Percentiles rank a stretch among this genome's conserved stretches.
These are phyloP conservation scores for Cercospora sp. DNA, from an alignment of 2,329 filamentous ascomycete genomes.

Conservation along the genomic window DNA sequence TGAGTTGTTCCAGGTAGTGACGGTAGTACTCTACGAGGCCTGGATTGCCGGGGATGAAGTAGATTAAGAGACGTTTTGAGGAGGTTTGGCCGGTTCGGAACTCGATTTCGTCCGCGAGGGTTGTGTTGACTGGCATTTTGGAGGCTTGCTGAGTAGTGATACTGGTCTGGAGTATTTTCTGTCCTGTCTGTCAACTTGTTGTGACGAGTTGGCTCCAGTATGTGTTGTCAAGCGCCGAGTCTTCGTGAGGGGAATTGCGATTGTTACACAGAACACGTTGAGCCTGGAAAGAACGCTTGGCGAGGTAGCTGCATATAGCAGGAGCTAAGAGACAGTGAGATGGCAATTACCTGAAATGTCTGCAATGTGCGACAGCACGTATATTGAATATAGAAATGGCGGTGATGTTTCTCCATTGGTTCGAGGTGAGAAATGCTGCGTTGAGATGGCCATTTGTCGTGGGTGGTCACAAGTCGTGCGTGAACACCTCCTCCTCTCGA, in stretches of 20 bases:
- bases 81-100: not conserved
- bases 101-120: slow-evolving; percentile 7
- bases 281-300: slow-evolving; percentile 3
- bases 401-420: not conserved
- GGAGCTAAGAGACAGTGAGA: slow-evolving; percentile 1
- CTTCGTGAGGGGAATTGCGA: not conserved
- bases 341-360: not conserved
- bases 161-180: not conserved
- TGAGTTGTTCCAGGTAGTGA: slow-evolving; percentile 63
- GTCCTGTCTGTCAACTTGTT: not conserved
- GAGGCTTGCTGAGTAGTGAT: not conserved
- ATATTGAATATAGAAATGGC: not conserved
- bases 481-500: not conserved
- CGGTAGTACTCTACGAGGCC: slow-evolving; percentile 73
- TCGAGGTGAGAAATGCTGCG: not conserved
- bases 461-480: not conserved
- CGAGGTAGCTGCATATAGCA: not conserved
- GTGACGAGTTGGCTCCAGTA: not conserved
- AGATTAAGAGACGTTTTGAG: slow-evolving; percentile 54
- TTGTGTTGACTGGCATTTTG: slow-evolving; percentile 4
- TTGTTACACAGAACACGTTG: not conserved
- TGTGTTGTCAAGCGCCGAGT: not conserved
- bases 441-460: not conserved
- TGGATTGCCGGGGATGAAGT: slow-evolving; percentile 75
- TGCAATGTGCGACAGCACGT: not conserved